Evolutionary conservation across 805 yeast species (phyloP).

Genomic region (Blastobotrys chiropterorum): DNA sequence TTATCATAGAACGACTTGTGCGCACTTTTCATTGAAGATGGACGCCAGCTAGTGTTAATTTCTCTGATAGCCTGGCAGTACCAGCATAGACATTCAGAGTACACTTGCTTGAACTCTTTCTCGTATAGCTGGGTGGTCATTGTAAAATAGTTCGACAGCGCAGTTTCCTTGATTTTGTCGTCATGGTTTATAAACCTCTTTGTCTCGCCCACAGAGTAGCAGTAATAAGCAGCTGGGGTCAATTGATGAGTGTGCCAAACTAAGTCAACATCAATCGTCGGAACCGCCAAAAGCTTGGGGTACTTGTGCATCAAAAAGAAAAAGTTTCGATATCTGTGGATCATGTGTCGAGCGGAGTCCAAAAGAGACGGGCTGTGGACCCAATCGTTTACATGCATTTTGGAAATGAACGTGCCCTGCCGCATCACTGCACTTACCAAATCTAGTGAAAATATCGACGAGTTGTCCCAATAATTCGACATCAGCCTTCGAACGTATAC

Average conservation of each 20-base stretch:
- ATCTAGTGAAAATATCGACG: slow-evolving; percentile 12
- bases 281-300: slow-evolving; percentile 11
- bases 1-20: not conserved
- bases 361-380: slow-evolving; percentile 14
- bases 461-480: slow-evolving; percentile 14
- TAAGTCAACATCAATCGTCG: slow-evolving; percentile 22
- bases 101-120: slow-evolving; percentile 8
- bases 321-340: slow-evolving; percentile 12
- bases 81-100: slow-evolving; percentile 17
- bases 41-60: not conserved
- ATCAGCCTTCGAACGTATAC: not conserved
- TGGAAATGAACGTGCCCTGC: slow-evolving; percentile 16
- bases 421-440: slow-evolving; percentile 17
- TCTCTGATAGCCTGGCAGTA: slow-evolving; percentile 16
- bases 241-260: slow-evolving; percentile 23
- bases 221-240: slow-evolving; percentile 12
- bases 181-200: slow-evolving; percentile 13
- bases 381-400: slow-evolving; percentile 19
- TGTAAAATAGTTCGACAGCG: slow-evolving; percentile 9
- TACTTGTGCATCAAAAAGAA: slow-evolving; percentile 7
- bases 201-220: not conserved
- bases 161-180: slow-evolving; percentile 13
- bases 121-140: slow-evolving; percentile 9
- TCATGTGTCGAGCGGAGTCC: slow-evolving; percentile 6
- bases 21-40: not conserved